Conservation (phyloP, 345 rosid genomes). For the Conringia planisiliqua region DNA sequence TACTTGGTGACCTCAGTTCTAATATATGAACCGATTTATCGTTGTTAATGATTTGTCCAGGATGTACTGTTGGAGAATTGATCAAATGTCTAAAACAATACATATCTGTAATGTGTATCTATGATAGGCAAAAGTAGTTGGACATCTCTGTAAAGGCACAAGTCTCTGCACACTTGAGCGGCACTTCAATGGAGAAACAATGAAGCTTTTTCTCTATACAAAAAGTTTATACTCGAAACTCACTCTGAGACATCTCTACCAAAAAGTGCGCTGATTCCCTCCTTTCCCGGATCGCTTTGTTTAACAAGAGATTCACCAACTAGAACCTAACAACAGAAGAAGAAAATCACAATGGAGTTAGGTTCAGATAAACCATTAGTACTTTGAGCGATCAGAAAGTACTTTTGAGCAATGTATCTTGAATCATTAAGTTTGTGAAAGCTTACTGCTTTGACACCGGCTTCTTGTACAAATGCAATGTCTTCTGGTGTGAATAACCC, state of each 20-base stretch:
- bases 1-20: neutral
- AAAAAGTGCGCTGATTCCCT: constrained; percentile 65
- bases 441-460: constrained; percentile 92
- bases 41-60: neutral
- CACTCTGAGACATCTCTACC: constrained; percentile 69
- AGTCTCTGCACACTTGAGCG: neutral
- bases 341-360: neutral
- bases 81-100: neutral
- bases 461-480: constrained; percentile 81
- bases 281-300: constrained; percentile 70
- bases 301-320: constrained; percentile 92
- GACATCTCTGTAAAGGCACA: neutral
- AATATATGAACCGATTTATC: neutral
- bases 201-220: constrained; percentile 29
- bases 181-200: neutral
- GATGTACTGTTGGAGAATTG: neutral
- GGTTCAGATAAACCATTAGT: neutral
- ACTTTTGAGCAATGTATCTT: neutral
- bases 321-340: constrained; percentile 52
- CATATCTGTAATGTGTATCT: neutral
- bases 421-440: neutral
- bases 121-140: neutral
- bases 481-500: constrained; percentile 82
- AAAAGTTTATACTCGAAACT: constrained; percentile 13
- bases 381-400: neutral